These are phyloP conservation scores for Xylaria sp. DNA, from an alignment of 2,329 filamentous ascomycete species.

Conservation along the genomic window DNA sequence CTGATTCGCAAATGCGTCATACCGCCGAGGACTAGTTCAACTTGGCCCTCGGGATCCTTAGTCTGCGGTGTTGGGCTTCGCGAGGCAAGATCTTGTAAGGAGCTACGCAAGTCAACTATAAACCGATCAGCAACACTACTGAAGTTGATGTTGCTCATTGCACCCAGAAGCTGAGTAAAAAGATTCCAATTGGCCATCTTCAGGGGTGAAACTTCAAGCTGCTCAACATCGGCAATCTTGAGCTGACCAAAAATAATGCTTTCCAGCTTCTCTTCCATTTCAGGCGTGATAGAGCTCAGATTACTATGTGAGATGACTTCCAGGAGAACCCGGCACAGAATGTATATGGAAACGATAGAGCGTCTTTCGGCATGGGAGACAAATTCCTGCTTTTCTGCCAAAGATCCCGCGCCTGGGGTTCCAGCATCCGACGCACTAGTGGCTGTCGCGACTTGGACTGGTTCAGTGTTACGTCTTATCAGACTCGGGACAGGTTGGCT, in stretches of 20 bases:
- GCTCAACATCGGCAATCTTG: constrained; percentile 85
- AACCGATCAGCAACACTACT: constrained; percentile 84
- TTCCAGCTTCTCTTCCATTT: constrained; percentile 94
- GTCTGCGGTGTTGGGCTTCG: constrained; percentile 71
- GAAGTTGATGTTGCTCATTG: constrained; percentile 95
- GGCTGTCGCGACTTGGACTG: constrained; percentile 60
- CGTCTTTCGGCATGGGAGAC: constrained; percentile 85
- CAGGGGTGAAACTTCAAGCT: constrained; percentile 79
- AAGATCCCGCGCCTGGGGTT: constrained; percentile 51
- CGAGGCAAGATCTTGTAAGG: constrained; percentile 77
- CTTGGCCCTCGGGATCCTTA: constrained; percentile 79
- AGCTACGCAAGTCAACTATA: constrained; percentile 79
- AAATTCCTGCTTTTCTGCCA: constrained; percentile 71
- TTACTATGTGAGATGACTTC: constrained; percentile 94
- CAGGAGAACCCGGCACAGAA: constrained; percentile 91
- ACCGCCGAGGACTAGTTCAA: constrained; percentile 86
- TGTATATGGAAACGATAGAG: constrained; percentile 94
- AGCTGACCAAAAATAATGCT: constrained; percentile 97
- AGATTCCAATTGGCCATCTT: constrained; percentile 96
- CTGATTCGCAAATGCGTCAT: constrained; percentile 90
- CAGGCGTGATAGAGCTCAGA: constrained; percentile 80
- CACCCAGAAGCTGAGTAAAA: constrained; percentile 90
- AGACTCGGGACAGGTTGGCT: constrained; percentile 59
- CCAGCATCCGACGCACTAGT: constrained; percentile 45
- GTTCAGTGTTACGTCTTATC: constrained; percentile 79